Percentiles rank a stretch among this genome's conserved stretches.
These are phyloP conservation scores for Piper betle DNA, from an alignment of 164 flowering plant genomes.

Conservation along the genomic window DNA sequence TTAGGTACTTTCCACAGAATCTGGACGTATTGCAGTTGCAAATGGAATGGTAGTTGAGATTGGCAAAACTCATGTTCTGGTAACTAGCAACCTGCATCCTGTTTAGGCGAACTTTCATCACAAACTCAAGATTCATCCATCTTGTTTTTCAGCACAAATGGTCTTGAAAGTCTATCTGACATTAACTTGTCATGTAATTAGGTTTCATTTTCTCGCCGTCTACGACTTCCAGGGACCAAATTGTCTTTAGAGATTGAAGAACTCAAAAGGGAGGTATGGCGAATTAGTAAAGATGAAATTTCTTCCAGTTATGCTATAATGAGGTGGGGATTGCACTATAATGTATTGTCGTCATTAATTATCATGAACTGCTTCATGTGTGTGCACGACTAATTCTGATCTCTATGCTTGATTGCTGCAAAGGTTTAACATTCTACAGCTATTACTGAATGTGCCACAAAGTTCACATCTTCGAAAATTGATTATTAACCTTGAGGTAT, in stretches of 20 bases:
- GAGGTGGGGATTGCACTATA: slow-evolving; percentile 34
- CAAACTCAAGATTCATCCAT: not conserved
- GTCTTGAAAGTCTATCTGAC: not conserved
- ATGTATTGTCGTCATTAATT: too few relatives aligned
- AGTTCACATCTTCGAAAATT: slow-evolving; percentile 62
- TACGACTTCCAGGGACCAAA: slow-evolving; percentile 63
- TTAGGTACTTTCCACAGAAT: slow-evolving; percentile 64
- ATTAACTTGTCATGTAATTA: slow-evolving; percentile 7
- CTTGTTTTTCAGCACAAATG: not conserved
- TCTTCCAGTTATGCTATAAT: slow-evolving; percentile 60
- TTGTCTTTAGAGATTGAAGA: slow-evolving; percentile 26
- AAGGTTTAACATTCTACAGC: slow-evolving; percentile 79
- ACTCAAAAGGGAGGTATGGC: slow-evolving; percentile 56
- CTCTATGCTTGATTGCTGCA: slow-evolving; percentile 13
- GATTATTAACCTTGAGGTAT: slow-evolving; percentile 90
- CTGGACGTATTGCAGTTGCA: slow-evolving; percentile 41
- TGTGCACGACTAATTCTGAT: not conserved
- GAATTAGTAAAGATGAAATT: slow-evolving; percentile 77
- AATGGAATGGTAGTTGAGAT: slow-evolving; percentile 66
- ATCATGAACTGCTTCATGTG: too few relatives aligned
- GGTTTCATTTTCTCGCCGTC: slow-evolving; percentile 69
- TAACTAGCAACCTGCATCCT: slow-evolving; percentile 20
- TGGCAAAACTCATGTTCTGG: slow-evolving; percentile 57
- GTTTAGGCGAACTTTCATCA: not conserved
- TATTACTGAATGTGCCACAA: slow-evolving; percentile 45